Evolutionary conservation across 2,329 filamentous ascomycete genomes (phyloP), one percentile per base, ranked within the genome.

Genomic region (Penicillium vulpinum): DNA sequence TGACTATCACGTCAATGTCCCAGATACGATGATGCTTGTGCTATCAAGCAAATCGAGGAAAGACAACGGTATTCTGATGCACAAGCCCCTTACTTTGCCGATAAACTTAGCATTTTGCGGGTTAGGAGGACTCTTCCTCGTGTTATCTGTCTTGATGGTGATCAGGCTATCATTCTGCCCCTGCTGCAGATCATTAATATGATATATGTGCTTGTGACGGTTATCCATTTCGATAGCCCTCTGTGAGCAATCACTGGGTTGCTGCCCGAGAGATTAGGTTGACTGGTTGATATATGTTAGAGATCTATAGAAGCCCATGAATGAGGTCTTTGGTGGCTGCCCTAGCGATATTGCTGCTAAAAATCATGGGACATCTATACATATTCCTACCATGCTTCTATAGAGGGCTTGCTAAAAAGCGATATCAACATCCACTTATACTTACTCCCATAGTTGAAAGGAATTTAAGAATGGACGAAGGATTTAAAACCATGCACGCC

Each of bases 351-450:
- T 87, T 38, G 90, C 91, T 21, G 82, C 82, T 62, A 87, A 95
- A 77, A 95, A 94, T 77, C 90, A 94, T 76, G 91, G 91, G 40
- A 94, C 90, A 1, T n/a, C n/a, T n/a, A n/a, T n/a, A n/a, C n/a
- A n/a, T n/a, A n/a, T n/a, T n/a, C n/a, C n/a, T n/a, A n/a, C n/a
- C n/a, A n/a, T n/a, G n/a, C n/a, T n/a, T n/a, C n/a, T n/a, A n/a
- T n/a, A n/a, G n/a, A n/a, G n/a, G n/a, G n/a, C n/a, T n/a, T n/a
- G n/a, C n/a, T n/a, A n/a, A n/a, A n/a, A n/a, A n/a, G n/a, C n/a
- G n/a, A n/a, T n/a, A n/a, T n/a, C n/a, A n/a, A n/a, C n/a, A n/a
- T n/a, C n/a, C n/a, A n/a, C n/a, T n/a, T n/a, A n/a, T n/a, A n/a
- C n/a, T n/a, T 94, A 94, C 78, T 94, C 9, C 13, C 4, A 48